Evolutionary conservation across 768 basidiomycete species (phyloP).

Genomic region (Pleurotus sapidus): DNA sequence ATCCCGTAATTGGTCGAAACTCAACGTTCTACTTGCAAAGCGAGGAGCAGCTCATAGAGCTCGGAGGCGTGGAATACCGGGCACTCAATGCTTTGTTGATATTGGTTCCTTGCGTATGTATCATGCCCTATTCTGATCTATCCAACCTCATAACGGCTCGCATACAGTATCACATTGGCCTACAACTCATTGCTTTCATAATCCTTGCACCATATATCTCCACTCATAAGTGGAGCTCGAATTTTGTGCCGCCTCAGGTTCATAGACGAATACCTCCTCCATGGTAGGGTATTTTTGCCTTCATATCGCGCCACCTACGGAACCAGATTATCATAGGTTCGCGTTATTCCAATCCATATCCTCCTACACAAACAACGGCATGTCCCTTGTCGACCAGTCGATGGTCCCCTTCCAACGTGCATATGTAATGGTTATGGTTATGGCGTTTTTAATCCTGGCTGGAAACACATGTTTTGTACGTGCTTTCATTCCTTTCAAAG

Average conservation of each 20-base stretch:
- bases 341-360: conserved; percentile 82
- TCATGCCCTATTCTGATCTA: conserved; percentile 24
- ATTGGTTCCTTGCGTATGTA: conserved; percentile 78
- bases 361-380: conserved; percentile 85
- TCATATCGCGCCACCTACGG: not conserved
- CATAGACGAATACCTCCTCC: conserved; percentile 53
- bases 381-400: conserved; percentile 81
- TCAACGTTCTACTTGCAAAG: conserved; percentile 68
- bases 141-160: not conserved
- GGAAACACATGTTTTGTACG: conserved; percentile 93
- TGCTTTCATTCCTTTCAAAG: not conserved
- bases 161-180: conserved; percentile 70
- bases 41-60: conserved; percentile 81
- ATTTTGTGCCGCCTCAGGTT: conserved; percentile 59
- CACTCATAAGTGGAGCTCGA: conserved; percentile 49
- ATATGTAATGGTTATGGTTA: conserved; percentile 73
- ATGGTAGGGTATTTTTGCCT: conserved; percentile 49
- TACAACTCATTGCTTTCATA: conserved; percentile 68
- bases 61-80: conserved; percentile 94
- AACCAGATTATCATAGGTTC: conserved; percentile 49
- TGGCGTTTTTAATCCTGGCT: conserved; percentile 76
- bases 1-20: conserved; percentile 78
- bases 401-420: conserved; percentile 90
- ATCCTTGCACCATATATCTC: conserved; percentile 82
- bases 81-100: conserved; percentile 55